Evolutionary conservation across 2,329 filamentous ascomycete species (phyloP), one percentile per base, ranked within the genome.

Genomic region (Aschersonia sp.): DNA sequence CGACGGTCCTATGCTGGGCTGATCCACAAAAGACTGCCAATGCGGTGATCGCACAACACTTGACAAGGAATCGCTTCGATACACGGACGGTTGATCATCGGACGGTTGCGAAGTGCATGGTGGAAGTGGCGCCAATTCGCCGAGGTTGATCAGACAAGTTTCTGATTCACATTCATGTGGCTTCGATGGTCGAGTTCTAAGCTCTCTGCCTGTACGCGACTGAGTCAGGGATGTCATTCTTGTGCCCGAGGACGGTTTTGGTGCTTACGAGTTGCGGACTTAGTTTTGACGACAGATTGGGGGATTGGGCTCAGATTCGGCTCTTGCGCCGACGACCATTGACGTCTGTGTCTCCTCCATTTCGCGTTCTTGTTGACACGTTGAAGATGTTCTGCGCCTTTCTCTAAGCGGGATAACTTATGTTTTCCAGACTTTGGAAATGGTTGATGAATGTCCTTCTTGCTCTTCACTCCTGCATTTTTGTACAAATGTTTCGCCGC

Each of bases 241-340:
- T 22, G 22, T 22, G 22, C 22, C 22, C 22, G 22, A 22, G 22
- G 22, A 22, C 22, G 22, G 22, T 22, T 22, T 22, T 22, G 22
- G 22, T 22, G 52, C 57, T 54, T 51, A 60, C 59, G 46, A 48
- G 58, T 58, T 39, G 52, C 50, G 2, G 54, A 47, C 2, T 52
- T 50, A 29, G 57, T 58, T 37, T 54, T 58, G 51, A 57, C 50
- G 32, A 55, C 47, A 51, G 70, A 73, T 55, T 73, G 67, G 22
- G 65, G 58, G 46, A 75, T 73, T 10, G 72, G 70, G 46, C 69
- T 75, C 43, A 77, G 54, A 6, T 61, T 60, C 9, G 73, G 71
- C 50, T 74, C 70, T 30, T 68, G 68, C 1, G 67, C 67, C 4
- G 71, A 75, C 5, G 70, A 73, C 74, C 73, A 78, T 47, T 72